phyloP scores from a whole-genome alignment of 2,329 filamentous ascomycete species.

The Colletotrichum salicis region DNA sequence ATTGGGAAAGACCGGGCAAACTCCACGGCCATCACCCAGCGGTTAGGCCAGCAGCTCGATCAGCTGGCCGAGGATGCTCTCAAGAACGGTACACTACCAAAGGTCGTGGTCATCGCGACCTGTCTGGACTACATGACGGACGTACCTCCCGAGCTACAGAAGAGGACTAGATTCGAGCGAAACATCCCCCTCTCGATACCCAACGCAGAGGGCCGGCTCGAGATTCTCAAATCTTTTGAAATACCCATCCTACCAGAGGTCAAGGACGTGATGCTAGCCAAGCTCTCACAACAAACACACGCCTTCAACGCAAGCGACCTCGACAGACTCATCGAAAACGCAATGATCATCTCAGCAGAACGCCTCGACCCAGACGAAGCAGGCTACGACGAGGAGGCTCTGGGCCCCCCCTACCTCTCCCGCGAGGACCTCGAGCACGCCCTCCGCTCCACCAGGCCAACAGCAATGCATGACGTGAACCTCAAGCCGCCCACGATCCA shows the following conservation, averaged over 20 bases:
- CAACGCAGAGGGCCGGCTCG: conserved; percentile 73
- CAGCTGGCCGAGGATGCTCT: conserved; percentile 55
- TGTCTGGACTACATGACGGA: conserved; percentile 77
- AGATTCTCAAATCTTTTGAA: conserved; percentile 75
- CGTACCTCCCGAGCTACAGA: conserved; percentile 76
- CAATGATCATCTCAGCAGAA: conserved; percentile 46
- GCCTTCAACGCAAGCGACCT: conserved; percentile 88
- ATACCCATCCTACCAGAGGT: conserved; percentile 58
- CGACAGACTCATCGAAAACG: conserved; percentile 64
- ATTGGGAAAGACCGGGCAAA: conserved; percentile 69
- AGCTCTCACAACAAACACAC: conserved; percentile 80
- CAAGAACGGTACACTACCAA: conserved; percentile 53
- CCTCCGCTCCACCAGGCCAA: conserved; percentile 77
- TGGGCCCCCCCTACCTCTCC: conserved; percentile 42
- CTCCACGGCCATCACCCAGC: conserved; percentile 60
- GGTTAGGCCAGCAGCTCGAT: conserved; percentile 66
- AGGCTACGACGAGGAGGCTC: conserved; percentile 34
- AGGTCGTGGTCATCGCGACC: conserved; percentile 79
- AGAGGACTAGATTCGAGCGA: conserved; percentile 70
- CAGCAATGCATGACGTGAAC: conserved; percentile 89
- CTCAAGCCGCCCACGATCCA: conserved; percentile 86
- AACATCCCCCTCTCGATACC: conserved; percentile 83
- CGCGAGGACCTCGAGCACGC: conserved; percentile 71
- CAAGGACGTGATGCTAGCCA: conserved; percentile 63
- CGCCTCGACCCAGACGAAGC: conserved; percentile 42